phyloP scores from a whole-genome alignment of 2,329 filamentous ascomycete genomes.

The Scedosporium apiospermum region DNA sequence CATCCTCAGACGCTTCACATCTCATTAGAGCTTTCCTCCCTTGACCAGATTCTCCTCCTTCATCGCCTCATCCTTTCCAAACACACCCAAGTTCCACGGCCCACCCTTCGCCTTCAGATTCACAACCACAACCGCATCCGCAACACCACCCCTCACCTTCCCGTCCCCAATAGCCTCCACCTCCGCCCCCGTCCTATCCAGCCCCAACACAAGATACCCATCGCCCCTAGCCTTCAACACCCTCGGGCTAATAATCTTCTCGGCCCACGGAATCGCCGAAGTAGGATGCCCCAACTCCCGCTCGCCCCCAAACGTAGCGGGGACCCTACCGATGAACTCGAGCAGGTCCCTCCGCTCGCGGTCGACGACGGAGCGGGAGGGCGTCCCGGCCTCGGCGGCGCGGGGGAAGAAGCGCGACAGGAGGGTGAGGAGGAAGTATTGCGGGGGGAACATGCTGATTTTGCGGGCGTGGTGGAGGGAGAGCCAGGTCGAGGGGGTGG shows the following conservation, averaged over 20 bases:
- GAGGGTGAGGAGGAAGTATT: slow-evolving; percentile 63
- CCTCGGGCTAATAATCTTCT: slow-evolving; percentile 53
- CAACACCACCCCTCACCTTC: slow-evolving; percentile 42
- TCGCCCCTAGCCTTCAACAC: slow-evolving; percentile 36
- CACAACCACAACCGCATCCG: slow-evolving; percentile 49
- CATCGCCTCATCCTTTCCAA: slow-evolving; percentile 38
- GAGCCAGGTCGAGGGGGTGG: slow-evolving; percentile 62
- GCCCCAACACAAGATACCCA: slow-evolving; percentile 38
- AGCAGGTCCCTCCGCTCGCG: slow-evolving; percentile 37
- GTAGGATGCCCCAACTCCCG: slow-evolving; percentile 29
- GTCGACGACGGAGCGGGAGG: slow-evolving; percentile 3
- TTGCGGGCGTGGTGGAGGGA: slow-evolving; percentile 49
- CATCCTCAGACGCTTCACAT: not conserved
- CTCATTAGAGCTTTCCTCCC: slow-evolving; percentile 17
- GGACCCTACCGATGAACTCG: slow-evolving; percentile 37
- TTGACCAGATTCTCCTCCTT: slow-evolving; percentile 20
- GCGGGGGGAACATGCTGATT: slow-evolving; percentile 84
- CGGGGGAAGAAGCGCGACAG: slow-evolving; percentile 35
- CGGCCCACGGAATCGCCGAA: slow-evolving; percentile 41
- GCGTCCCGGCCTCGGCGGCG: slow-evolving; percentile 12
- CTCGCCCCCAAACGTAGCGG: slow-evolving; percentile 29
- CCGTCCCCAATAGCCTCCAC: slow-evolving; percentile 29
- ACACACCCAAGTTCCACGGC: slow-evolving; percentile 44
- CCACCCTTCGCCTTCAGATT: slow-evolving; percentile 37
- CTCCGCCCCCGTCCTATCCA: slow-evolving; percentile 51